Evolutionary conservation across 495 filamentous ascomycete genomes (phyloP).

Genomic region (Talaromyces liani): DNA sequence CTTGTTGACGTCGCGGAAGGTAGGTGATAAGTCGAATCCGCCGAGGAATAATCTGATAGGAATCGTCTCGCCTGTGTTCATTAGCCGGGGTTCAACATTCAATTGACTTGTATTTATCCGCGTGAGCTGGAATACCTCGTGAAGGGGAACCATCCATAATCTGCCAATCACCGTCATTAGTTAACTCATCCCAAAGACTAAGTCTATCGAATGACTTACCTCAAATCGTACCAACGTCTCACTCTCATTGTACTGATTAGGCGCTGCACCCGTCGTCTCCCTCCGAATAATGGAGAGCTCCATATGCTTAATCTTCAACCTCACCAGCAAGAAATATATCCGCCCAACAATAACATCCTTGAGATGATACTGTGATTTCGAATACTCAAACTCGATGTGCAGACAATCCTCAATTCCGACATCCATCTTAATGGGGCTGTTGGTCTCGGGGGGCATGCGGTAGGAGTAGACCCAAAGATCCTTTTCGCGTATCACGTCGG

Average conservation of each 20-base stretch:
- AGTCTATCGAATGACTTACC: conserved; percentile 35
- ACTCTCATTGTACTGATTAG: conserved; percentile 99
- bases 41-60: conserved; percentile 96
- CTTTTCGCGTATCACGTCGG: conserved; percentile 96
- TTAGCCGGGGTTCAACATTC: not conserved
- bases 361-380: conserved; percentile 96
- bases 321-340: conserved; percentile 97
- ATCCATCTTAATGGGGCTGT: conserved; percentile 99
- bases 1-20: conserved; percentile 99
- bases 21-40: conserved; percentile 95
- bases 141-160: conserved; percentile 99
- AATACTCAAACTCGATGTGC: conserved; percentile 99
- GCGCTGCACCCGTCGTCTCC: conserved; percentile 94
- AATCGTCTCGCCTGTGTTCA: conserved; percentile 73
- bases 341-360: conserved; percentile 99
- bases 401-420: conserved; percentile 99
- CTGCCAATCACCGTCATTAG: conserved; percentile 30
- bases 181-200: not conserved
- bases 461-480: conserved; percentile 99
- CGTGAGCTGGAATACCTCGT: conserved; percentile 47
- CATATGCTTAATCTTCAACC: conserved; percentile 99
- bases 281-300: conserved; percentile 95
- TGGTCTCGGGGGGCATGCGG: conserved; percentile 95
- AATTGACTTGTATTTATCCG: not conserved
- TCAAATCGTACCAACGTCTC: conserved; percentile 97